phyloP scores from a whole-genome alignment of 805 yeast species.

The Suhomyces sp. region DNA sequence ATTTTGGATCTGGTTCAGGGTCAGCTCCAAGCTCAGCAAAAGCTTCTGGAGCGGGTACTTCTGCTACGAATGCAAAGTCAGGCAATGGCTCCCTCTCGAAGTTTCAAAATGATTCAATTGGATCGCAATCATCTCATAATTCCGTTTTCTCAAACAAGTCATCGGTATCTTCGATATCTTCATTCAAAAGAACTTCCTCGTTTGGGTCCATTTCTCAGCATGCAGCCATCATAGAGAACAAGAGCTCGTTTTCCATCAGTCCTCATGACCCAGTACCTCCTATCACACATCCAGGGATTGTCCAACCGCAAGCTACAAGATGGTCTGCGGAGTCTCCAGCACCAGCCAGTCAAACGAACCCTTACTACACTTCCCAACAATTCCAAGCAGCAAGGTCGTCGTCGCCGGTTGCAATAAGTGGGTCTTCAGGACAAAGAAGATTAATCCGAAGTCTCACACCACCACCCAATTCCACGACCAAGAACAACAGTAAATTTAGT shows the following conservation, averaged over 20 bases:
- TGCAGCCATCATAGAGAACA: slow-evolving; percentile 7
- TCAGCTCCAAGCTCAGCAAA: slow-evolving; percentile 1
- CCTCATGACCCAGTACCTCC: slow-evolving; percentile 17
- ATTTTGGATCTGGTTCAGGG: slow-evolving; percentile 13
- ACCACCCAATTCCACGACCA: slow-evolving; percentile 9
- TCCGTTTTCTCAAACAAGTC: slow-evolving; percentile 40
- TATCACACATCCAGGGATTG: background rate
- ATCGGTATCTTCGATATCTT: slow-evolving; percentile 31
- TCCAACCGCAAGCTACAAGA: slow-evolving; percentile 3
- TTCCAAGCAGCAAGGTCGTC: slow-evolving; percentile 2
- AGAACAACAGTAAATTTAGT: slow-evolving; percentile 5
- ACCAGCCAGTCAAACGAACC: background rate
- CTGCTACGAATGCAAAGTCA: background rate
- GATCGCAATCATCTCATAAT: slow-evolving; percentile 26
- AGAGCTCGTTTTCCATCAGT: slow-evolving; percentile 17
- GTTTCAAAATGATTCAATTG: slow-evolving; percentile 23
- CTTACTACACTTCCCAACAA: slow-evolving; percentile 6
- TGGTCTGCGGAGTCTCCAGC: slow-evolving; percentile 1
- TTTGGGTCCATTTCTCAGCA: slow-evolving; percentile 30
- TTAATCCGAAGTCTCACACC: slow-evolving; percentile 11
- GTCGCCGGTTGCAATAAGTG: slow-evolving; percentile 1
- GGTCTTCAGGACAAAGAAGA: background rate
- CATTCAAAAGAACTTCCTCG: slow-evolving; percentile 26
- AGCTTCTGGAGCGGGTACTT: background rate
- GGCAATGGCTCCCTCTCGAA: slow-evolving; percentile 4